Conservation (phyloP, 106 monocot genomes). For the Dendrobium nobile region DNA sequence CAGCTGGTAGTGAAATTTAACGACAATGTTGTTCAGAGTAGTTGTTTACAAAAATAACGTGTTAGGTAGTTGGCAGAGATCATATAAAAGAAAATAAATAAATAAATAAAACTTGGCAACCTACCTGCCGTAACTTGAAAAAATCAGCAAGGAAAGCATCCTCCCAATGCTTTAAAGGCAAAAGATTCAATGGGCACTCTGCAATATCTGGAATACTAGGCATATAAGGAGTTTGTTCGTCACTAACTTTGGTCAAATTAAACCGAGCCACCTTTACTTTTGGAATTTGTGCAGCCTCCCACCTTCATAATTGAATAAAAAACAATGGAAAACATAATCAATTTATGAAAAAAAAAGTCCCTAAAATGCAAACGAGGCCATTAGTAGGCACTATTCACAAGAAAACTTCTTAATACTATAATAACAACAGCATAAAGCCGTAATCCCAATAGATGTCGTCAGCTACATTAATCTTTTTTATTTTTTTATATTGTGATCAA, state of each 20-base stretch:
- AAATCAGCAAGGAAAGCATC: slow-evolving; percentile 59
- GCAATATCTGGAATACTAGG: slow-evolving; percentile 76
- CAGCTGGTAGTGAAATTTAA: background rate
- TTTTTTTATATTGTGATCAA: too few relatives aligned
- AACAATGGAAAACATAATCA: background rate
- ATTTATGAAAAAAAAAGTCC: background rate
- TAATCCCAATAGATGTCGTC: too few relatives aligned
- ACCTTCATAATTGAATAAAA: slow-evolving; percentile 30
- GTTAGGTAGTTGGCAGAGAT: background rate
- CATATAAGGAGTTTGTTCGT: slow-evolving; percentile 88
- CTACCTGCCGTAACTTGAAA: slow-evolving; percentile 62
- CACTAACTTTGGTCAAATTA: slow-evolving; percentile 22
- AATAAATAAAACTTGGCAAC: background rate
- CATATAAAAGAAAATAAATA: background rate
- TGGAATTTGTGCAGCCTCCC: slow-evolving; percentile 89
- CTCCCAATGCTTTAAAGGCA: slow-evolving; percentile 76
- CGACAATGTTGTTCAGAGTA: background rate
- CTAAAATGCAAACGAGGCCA: background rate
- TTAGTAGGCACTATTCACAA: background rate
- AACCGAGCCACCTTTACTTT: slow-evolving; percentile 70
- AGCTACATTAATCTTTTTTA: too few relatives aligned
- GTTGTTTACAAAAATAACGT: too few relatives aligned
- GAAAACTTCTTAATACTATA: background rate
- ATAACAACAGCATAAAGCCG: too few relatives aligned
- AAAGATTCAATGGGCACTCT: slow-evolving; percentile 51